Percentiles rank a stretch among this genome's conserved stretches.
These are phyloP conservation scores for Saksenaea oblongispora DNA, from an alignment of 371 early-diverging fungal genomes.

Conservation along the genomic window DNA sequence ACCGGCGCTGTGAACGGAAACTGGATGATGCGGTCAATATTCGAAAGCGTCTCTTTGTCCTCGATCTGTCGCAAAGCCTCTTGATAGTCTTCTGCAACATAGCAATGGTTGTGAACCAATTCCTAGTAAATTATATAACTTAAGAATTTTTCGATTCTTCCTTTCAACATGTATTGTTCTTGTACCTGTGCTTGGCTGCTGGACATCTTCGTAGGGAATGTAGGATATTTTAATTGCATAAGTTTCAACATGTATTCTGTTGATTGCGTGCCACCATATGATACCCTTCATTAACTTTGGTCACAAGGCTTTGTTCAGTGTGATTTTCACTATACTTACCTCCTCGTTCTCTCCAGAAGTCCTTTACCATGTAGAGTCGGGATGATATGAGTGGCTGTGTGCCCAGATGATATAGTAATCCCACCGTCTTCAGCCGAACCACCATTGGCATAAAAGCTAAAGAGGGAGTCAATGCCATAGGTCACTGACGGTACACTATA, in stretches of 20 bases:
- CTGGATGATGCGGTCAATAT: constrained; percentile 68
- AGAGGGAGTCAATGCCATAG: constrained; percentile 87
- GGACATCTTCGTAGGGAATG: constrained; percentile 84
- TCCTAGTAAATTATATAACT: constrained; percentile 31
- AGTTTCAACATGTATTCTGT: constrained; percentile 83
- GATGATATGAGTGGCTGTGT: constrained; percentile 74
- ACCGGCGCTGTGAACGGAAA: constrained; percentile 73
- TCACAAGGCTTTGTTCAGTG: too few relatives aligned
- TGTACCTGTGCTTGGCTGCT: constrained; percentile 69
- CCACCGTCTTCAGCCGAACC: constrained; percentile 51
- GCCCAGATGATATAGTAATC: constrained; percentile 74
- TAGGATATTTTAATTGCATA: constrained; percentile 89
- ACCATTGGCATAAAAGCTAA: constrained; percentile 77
- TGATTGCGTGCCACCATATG: constrained; percentile 72
- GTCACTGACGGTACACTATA: constrained; percentile 76
- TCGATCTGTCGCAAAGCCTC: constrained; percentile 58
- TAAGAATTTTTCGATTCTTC: neutral
- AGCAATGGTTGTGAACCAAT: constrained; percentile 64
- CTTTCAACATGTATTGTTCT: neutral
- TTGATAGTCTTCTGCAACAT: constrained; percentile 78
- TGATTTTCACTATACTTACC: constrained; percentile 35
- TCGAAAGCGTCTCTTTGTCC: constrained; percentile 53
- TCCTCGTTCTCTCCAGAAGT: constrained; percentile 58
- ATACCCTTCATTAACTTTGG: constrained; percentile 38
- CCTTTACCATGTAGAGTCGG: constrained; percentile 70